Percentiles rank a stretch among this genome's conserved stretches.
Evolutionary conservation across 2,329 filamentous ascomycete genomes (phyloP).

Genomic region (Neurospora crassa): DNA sequence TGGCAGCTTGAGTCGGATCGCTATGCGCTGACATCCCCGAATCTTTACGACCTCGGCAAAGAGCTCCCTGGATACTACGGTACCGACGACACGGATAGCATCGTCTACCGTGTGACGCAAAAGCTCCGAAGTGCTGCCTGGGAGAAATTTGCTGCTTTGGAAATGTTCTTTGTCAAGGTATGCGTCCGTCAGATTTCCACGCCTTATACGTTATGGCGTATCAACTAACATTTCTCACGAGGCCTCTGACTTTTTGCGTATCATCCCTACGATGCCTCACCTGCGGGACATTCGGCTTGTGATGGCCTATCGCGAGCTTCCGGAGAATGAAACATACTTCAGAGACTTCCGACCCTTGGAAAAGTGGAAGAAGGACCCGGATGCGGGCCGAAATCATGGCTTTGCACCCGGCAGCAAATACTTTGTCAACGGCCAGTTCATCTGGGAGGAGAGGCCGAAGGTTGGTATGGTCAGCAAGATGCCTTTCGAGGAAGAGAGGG

Average conservation of each 20-base stretch:
- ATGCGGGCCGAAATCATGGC: constrained; percentile 37
- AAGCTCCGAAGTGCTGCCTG: constrained; percentile 39
- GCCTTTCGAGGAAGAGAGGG: constrained; percentile 44
- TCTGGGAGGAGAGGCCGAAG: constrained; percentile 41
- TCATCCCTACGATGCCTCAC: constrained; percentile 48
- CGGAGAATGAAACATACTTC: constrained; percentile 38
- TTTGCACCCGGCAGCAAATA: constrained; percentile 50
- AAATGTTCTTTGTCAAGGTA: constrained; percentile 61
- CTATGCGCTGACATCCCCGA: constrained; percentile 43
- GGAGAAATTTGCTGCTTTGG: constrained; percentile 44
- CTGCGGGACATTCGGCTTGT: constrained; percentile 45
- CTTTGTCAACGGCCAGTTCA: constrained; percentile 45
- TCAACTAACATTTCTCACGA: constrained; percentile 22
- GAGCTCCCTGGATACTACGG: constrained; percentile 45
- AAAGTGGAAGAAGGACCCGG: constrained; percentile 53
- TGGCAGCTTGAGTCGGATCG: constrained; percentile 49
- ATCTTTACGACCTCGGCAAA: constrained; percentile 41
- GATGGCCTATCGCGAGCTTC: constrained; percentile 50
- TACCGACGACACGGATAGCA: constrained; percentile 31
- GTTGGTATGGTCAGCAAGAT: constrained; percentile 38
- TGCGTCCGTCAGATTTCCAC: constrained; percentile 8
- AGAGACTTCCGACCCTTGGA: constrained; percentile 31
- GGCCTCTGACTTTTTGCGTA: constrained; percentile 53
- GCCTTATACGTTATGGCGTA: not conserved
- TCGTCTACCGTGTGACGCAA: constrained; percentile 35